Percentiles rank a stretch among this genome's conserved stretches.
phyloP scores from a whole-genome alignment of 2,329 filamentous ascomycete species.

The Orbilia blumenaviensis region DNA sequence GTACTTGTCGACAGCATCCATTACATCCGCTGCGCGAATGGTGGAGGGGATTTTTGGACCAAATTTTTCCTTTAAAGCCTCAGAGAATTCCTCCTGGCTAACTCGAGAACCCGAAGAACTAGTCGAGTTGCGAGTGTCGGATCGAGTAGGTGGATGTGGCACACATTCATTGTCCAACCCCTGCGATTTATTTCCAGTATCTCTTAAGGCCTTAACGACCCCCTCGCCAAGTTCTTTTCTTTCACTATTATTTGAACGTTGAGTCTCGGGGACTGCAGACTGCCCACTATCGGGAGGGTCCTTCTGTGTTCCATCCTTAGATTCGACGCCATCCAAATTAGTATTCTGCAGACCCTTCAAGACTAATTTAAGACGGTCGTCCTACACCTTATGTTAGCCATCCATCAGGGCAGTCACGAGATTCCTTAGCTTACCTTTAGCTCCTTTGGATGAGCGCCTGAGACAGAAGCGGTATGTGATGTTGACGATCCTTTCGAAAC shows the following conservation, averaged over 20 bases:
- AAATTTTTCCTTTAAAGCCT: conserved; percentile 43
- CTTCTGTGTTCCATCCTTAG: neutral
- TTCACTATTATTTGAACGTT: neutral
- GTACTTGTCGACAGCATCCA: conserved; percentile 43
- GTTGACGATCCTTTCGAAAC: conserved; percentile 20
- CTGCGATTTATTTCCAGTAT: neutral
- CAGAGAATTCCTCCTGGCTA: conserved; percentile 45
- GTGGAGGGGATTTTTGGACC: conserved; percentile 40
- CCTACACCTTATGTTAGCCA: conserved; percentile 7
- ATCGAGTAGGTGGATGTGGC: neutral
- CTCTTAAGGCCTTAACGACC: conserved; percentile 14
- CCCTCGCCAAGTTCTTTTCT: neutral
- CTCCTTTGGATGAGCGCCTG: neutral
- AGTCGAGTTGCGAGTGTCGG: conserved; percentile 36
- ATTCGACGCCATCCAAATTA: neutral
- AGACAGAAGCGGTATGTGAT: neutral
- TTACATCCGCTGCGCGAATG: conserved; percentile 33
- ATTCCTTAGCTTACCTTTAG: conserved; percentile 29
- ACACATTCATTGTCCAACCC: neutral
- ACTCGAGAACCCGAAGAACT: conserved; percentile 43
- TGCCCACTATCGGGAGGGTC: neutral
- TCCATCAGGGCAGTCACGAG: too few species aligned
- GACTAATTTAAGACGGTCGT: conserved; percentile 31
- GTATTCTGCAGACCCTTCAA: conserved; percentile 33
- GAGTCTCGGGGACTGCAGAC: neutral